Evolutionary conservation across 169 alveolate species (phyloP).

Genomic region (Eimeria maxima): DNA sequence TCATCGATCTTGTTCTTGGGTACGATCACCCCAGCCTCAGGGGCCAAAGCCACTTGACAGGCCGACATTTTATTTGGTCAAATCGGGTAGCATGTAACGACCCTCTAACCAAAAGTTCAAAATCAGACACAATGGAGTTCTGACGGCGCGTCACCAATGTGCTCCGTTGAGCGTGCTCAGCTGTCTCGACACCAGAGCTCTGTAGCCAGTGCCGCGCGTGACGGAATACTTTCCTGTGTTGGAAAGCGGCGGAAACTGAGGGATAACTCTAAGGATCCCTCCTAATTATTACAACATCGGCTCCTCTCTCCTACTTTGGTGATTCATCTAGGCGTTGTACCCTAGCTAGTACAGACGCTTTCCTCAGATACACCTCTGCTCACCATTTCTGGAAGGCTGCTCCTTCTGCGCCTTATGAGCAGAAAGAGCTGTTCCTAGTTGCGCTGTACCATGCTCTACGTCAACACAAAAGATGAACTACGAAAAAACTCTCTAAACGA

Average conservation of each 20-base stretch:
- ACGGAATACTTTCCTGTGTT: background rate
- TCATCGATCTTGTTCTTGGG: slow-evolving; percentile 49
- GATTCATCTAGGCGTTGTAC: background rate
- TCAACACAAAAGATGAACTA: background rate
- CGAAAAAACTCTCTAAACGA: background rate
- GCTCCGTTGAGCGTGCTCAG: background rate
- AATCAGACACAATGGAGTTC: slow-evolving; percentile 51
- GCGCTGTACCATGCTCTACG: background rate
- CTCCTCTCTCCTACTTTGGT: background rate
- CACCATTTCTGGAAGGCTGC: background rate
- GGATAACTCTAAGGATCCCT: background rate
- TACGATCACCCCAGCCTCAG: slow-evolving; percentile 70
- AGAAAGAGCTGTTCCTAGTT: background rate
- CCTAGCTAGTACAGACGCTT: background rate
- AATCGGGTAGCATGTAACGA: slow-evolving; percentile 16
- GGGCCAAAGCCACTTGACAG: slow-evolving; percentile 69
- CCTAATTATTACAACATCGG: background rate
- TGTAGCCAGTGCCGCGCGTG: background rate
- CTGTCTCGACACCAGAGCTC: slow-evolving; percentile 53
- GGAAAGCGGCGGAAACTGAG: background rate
- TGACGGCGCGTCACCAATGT: slow-evolving; percentile 17
- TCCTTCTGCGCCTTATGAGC: background rate
- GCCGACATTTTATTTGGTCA: slow-evolving; percentile 42
- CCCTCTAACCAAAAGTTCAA: slow-evolving; percentile 58
- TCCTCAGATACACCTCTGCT: background rate